Evolutionary conservation across 140 eudicot genomes (phyloP).

Genomic region (Oenanthe javanica): DNA sequence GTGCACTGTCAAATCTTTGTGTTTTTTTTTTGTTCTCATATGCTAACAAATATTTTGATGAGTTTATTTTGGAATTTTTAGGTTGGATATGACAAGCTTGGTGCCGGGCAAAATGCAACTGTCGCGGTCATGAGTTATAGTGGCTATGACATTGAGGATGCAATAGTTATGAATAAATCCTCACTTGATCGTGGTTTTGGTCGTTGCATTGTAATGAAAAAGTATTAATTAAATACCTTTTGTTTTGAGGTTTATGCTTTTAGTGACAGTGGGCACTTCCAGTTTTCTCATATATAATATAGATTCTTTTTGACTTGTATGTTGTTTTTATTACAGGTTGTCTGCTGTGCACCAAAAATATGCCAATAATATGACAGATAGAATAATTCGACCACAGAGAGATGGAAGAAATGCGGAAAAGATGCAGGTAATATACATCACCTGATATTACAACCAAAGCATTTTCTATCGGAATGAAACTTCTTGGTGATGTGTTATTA

Average conservation of each 20-base stretch:
- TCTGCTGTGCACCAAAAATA: conserved; percentile 35
- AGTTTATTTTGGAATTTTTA: conserved; percentile 17
- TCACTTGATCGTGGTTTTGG: conserved; percentile 99
- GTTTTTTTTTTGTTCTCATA: neutral
- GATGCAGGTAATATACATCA: conserved; percentile 50
- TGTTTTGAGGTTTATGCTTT: neutral
- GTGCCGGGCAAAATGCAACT: conserved; percentile 99
- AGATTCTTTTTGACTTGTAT: conserved; percentile 9
- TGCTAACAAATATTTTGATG: neutral
- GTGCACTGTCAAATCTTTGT: neutral
- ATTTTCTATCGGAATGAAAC: neutral
- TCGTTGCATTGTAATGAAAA: conserved; percentile 95
- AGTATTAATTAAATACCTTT: conserved; percentile 26
- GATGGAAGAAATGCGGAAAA: conserved; percentile 41
- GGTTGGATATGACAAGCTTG: conserved; percentile 87
- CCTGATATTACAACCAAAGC: neutral
- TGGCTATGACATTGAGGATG: conserved; percentile 99
- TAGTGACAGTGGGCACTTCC: neutral
- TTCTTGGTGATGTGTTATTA: neutral
- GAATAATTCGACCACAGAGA: conserved; percentile 44
- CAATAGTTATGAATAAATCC: conserved; percentile 94
- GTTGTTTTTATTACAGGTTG: conserved; percentile 30
- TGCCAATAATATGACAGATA: conserved; percentile 38
- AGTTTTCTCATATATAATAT: neutral
- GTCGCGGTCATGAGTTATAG: conserved; percentile 99